Conservation (phyloP, 305 asterid species). For the Lippia alba region DNA sequence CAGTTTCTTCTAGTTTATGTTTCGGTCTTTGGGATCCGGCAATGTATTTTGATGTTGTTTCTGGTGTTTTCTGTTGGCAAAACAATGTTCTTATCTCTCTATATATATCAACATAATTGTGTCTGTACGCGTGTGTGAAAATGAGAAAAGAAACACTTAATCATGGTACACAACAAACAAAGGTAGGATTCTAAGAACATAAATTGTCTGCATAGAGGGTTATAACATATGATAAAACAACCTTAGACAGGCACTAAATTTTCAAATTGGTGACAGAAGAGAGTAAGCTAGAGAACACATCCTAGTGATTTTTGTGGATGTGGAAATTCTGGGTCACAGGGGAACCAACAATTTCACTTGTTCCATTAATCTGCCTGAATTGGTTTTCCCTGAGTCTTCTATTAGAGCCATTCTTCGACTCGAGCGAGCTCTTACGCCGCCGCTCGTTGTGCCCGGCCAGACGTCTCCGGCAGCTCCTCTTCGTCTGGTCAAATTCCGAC, state of each 20-base stretch:
- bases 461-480: slow-evolving; percentile 66
- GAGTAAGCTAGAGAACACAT: slow-evolving; percentile 52
- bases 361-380: slow-evolving; percentile 14
- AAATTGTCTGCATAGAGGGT: neutral
- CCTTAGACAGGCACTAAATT: neutral
- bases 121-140: too few species aligned
- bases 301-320: slow-evolving; percentile 31
- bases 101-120: too few species aligned
- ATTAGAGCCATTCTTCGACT: slow-evolving; percentile 29
- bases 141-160: neutral
- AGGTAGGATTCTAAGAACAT: too few species aligned
- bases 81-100: too few species aligned
- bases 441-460: slow-evolving; percentile 66
- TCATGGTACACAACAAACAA: neutral
- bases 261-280: slow-evolving; percentile 59
- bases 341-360: neutral
- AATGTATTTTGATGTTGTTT: neutral
- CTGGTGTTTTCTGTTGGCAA: neutral
- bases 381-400: slow-evolving; percentile 30
- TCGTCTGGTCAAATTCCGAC: slow-evolving; percentile 57
- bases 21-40: neutral
- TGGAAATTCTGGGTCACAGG: slow-evolving; percentile 30
- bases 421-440: slow-evolving; percentile 50
- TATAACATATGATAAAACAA: neutral
- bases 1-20: neutral